Evolutionary conservation across 495 filamentous ascomycete species (phyloP), one percentile per base, ranked within the genome.

Genomic region (Lasiosphaeria miniovina): DNA sequence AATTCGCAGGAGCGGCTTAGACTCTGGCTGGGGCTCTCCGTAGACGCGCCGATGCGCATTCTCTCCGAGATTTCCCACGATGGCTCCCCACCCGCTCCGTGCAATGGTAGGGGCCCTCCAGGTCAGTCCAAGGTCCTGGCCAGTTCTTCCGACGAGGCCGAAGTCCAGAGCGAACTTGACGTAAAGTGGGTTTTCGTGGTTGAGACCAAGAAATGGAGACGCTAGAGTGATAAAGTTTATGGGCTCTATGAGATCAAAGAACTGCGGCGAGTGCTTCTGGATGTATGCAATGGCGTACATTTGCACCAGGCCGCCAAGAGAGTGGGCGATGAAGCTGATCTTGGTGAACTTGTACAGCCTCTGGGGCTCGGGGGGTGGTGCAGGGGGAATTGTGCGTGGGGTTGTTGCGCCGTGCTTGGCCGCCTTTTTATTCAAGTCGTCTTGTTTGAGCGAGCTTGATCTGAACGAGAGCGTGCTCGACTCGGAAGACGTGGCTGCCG

Each of bases 211-310:
- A 61, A 97, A 91, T 0, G 94, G 94, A 6, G 91, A 86, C 33
- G 94, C 93, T 54, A 98, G 74, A n/a, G 90, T 79, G 58, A 98
- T 88, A 66, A 98, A 98, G 67, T 96, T 98, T 69, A 97, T 80
- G 0, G 95, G 94, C 63, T 84, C 84, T 62, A 96, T 95, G 3
- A 84, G 76, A 34, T 91, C 84, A 65, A 98, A 98, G 69, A 98
- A 98, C 31, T 85, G 76, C 0, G 94, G 95, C 1, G 90, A 93
- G 66, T 98, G 90, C 66, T 98, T 98, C 60, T 96, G 88, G 35
- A 98, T 97, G 73, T 98, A 98, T 40, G 93, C 94, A 52, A 98
- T 89, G 3, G 94, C 94, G 72, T 98, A 98, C 3, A 87, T 96
- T 72, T 98, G 94, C 40, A 96, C 79, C 41, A 97, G 75, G 0